Evolutionary conservation across 208 protist genomes (phyloP), one percentile per base, ranked within the genome.

Genomic region (Wallacemonas sp.): DNA sequence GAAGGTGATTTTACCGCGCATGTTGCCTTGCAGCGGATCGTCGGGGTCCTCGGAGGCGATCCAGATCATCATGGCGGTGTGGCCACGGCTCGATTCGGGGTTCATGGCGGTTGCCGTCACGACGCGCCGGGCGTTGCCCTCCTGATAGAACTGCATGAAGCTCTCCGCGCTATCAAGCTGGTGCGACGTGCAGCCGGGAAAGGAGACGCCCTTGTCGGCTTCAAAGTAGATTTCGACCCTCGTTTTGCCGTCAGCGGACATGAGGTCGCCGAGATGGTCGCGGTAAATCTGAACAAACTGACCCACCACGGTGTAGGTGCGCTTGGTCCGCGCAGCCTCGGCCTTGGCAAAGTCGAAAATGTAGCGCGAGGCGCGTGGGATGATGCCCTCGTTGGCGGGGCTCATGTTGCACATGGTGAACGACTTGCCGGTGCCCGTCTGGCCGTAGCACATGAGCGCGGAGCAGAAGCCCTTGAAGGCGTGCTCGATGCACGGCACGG

Each of bases 201-300:
- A 74, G 26, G 82, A 81, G 42, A 97, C 89, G 11, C 91, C 91
- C 0, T 74, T 79, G 4, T 74, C 72, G 26, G 80, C 71, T 33
- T 93, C 87, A 72, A 79, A 82, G 61, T 82, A 79, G 50, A 97
- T 89, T 39, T 94, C 89, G 3, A 94, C 86, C 0, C 85, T 68
- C 2, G 87, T 86, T 68, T 75, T 86, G 16, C 86, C 86, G 26
- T 76, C 76, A 26, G 79, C 45, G n/a, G 67, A 49, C 86, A 94
- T 93, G 38, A 97, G 70, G 50, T 97, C 91, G 2, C 84, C 79
- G 25, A 97, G 77, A 57, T 92, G 72, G 49, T 97, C 91, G 31
- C 88, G 89, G 62, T 97, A 97, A 61, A 97, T 97, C 59, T 97
- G 89, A 32, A 95, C 86, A 80, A 95, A 97, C 70, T 94, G 82